Evolutionary conservation across 1,284 basidiomycete genomes (phyloP).

Genomic region (Cutaneotrichosporon mucoides): DNA sequence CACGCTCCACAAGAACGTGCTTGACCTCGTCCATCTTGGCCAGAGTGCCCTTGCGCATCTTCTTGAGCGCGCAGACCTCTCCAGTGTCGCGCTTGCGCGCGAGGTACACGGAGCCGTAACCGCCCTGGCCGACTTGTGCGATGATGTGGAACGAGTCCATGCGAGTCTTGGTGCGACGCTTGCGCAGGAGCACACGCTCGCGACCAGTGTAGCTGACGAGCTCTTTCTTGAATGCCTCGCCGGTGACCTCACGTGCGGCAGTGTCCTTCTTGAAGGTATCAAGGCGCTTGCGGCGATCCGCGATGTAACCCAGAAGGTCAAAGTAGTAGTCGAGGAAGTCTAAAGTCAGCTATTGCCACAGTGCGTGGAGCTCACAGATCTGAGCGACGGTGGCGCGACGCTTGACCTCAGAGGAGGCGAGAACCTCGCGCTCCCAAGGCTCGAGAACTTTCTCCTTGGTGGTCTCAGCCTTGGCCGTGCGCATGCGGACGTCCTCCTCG

Average conservation of each 20-base stretch:
- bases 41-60: slow-evolving; percentile 87
- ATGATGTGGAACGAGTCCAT: slow-evolving; percentile 92
- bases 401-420: slow-evolving; percentile 78
- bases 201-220: slow-evolving; percentile 86
- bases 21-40: slow-evolving; percentile 94
- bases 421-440: slow-evolving; percentile 76
- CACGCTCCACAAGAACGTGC: slow-evolving; percentile 92
- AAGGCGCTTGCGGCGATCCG: slow-evolving; percentile 74
- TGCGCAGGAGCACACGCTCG: slow-evolving; percentile 83
- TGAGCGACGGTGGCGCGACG: slow-evolving; percentile 93
- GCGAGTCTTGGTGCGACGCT: slow-evolving; percentile 76
- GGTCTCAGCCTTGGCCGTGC: slow-evolving; percentile 35
- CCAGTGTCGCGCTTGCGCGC: slow-evolving; percentile 86
- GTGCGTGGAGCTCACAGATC: slow-evolving; percentile 60
- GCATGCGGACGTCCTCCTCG: slow-evolving; percentile 42
- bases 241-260: slow-evolving; percentile 57
- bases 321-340: slow-evolving; percentile 92
- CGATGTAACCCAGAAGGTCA: slow-evolving; percentile 77
- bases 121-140: slow-evolving; percentile 92
- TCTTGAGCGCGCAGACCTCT: slow-evolving; percentile 92
- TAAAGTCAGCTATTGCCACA: slow-evolving; percentile 37
- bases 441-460: slow-evolving; percentile 52
- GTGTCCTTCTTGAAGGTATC: slow-evolving; percentile 80
- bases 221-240: slow-evolving; percentile 67
- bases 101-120: slow-evolving; percentile 91